A percentile compares a stretch with the other conserved stretches of the same genome.
Conservation (phyloP, 805 yeast genomes). For the Metschnikowia hibisci region DNA sequence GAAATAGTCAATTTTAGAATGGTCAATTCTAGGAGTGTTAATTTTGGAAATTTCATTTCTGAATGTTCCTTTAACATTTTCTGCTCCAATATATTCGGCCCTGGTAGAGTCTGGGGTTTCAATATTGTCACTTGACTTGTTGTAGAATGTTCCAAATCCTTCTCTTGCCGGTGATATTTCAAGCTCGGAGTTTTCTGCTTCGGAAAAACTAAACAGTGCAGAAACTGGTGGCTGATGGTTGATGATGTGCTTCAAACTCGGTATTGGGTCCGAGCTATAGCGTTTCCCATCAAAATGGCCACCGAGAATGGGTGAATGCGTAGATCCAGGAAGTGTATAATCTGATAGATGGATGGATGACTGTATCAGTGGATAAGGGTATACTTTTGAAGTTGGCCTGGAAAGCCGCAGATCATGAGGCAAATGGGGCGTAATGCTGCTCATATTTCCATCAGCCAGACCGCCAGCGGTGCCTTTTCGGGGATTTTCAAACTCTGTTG, state of each 20-base stretch:
- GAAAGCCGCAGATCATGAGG: conserved; percentile 5
- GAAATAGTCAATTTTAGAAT: too few species aligned
- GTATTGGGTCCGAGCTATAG: conserved; percentile 1
- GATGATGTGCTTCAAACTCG: background rate
- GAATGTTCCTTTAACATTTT: too few species aligned
- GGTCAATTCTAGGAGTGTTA: too few species aligned
- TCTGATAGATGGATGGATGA: conserved; percentile 1
- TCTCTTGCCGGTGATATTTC: conserved; percentile 17
- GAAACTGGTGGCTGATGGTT: conserved; percentile 3
- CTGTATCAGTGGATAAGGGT: conserved; percentile 4
- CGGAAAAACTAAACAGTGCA: conserved; percentile 23
- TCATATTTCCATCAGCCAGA: background rate
- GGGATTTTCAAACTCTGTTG: too few species aligned
- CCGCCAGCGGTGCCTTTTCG: too few species aligned
- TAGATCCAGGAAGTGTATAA: conserved; percentile 1
- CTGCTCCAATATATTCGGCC: too few species aligned
- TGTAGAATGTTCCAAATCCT: too few species aligned
- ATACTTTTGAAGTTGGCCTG: background rate
- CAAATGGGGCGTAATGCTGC: conserved; percentile 3
- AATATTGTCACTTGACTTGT: too few species aligned
- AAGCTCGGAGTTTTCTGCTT: conserved; percentile 24
- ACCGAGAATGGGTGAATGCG: background rate
- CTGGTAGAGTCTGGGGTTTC: too few species aligned
- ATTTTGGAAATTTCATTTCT: too few species aligned
- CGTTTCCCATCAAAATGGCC: background rate